These are phyloP conservation scores for Escallonia rubra DNA, from an alignment of 129 eudicot genomes.

Conservation along the genomic window DNA sequence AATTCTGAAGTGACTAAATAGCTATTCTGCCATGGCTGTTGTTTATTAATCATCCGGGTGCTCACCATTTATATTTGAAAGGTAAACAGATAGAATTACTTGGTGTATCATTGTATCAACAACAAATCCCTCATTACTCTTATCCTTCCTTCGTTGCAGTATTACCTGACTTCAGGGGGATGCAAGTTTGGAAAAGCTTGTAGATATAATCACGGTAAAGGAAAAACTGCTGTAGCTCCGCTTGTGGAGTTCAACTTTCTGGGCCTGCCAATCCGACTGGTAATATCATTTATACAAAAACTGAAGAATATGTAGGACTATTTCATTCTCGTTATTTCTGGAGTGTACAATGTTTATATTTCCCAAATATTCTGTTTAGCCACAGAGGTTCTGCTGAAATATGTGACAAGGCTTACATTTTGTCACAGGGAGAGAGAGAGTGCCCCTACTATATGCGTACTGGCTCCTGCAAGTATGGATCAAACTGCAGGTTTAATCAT, in stretches of 20 bases:
- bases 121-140: neutral
- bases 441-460: constrained; percentile 91
- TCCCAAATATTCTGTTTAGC: neutral
- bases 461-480: constrained; percentile 91
- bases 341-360: too few relatives aligned
- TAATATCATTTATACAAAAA: constrained; percentile 13
- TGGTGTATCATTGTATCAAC: too few relatives aligned
- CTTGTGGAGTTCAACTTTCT: constrained; percentile 68
- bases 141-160: constrained; percentile 49
- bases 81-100: too few relatives aligned
- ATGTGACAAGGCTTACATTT: neutral
- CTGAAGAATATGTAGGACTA: neutral
- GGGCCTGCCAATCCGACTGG: constrained; percentile 87
- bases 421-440: constrained; percentile 70
- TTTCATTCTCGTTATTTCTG: neutral
- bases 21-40: too few relatives aligned
- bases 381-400: too few relatives aligned
- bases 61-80: too few relatives aligned
- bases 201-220: constrained; percentile 56
- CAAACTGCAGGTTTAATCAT: constrained; percentile 91
- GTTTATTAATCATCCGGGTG: too few relatives aligned
- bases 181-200: constrained; percentile 89
- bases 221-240: constrained; percentile 35
- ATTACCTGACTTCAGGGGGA: constrained; percentile 64
- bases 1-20: too few relatives aligned